Base-by-base conservation (phyloP, 768 basidiomycete species). In the Rhizopogon rudus region DNA sequence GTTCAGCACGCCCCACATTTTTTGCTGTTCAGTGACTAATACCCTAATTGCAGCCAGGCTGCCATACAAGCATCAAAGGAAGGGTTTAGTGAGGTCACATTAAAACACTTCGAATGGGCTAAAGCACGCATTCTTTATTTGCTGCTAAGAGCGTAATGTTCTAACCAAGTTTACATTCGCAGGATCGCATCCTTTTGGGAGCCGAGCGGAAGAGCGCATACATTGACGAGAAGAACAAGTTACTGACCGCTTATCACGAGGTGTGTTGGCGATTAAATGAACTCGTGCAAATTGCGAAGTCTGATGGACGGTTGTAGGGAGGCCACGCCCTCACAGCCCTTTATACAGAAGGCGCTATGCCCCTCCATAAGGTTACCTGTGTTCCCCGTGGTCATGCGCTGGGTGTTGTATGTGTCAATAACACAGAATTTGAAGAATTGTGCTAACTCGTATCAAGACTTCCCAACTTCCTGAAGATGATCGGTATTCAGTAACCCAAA, bases 121-220 rank as follows among this genome's bases (percentile, higher is more conserved):
- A 97, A 92, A 78, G 93, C 90, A 57, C 51, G n/a, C 13, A 33
- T 43, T 25, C 7, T 56, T 22, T 28, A 10, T 16, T 40, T 22
- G 39, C 9, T 5, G 31, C 14, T 53, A 46, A n/a, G 28, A 41
- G 14, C 25, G 8, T 9, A 35, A 42, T 4, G 31, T 16, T 45
- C 51, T 25, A 51, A 56, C 39, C 9, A 25, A 20, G n/a, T 44
- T 31, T 37, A 39, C 40, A n/a, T 41, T 6, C 13, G n/a, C 61
- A 86, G 89, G 93, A 96, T 71, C 88, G 93, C 54, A 98, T 98
- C 57, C 74, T 97, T 58, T 95, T 99, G 94, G 97, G 97, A 42
- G 92, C 91, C 7, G 96, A 98, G 71, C 81, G 97, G 58, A 89
- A 86, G 75, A 94, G 89, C 54, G 85, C 88, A 41, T 94, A 85